Evolutionary conservation across 179 eudicot species (phyloP).

Genomic region (Dionaea muscipula): DNA sequence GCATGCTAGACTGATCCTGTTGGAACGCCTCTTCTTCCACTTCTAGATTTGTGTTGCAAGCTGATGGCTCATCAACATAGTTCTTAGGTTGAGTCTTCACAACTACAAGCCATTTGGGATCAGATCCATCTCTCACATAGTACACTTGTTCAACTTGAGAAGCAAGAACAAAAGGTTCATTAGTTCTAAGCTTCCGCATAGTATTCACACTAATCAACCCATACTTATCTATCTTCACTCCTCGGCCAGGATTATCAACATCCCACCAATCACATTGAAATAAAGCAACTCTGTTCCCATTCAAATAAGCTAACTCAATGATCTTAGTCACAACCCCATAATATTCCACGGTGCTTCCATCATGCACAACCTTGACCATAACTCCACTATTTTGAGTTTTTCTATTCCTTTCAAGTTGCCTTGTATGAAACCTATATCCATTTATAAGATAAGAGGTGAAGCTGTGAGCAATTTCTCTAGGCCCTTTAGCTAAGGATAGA

Average conservation of each 20-base stretch:
- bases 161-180: slow-evolving; percentile 12
- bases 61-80: slow-evolving; percentile 1
- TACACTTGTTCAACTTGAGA: slow-evolving; percentile 14
- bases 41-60: neutral
- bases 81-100: slow-evolving; percentile 13
- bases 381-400: slow-evolving; percentile 14
- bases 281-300: slow-evolving; percentile 4
- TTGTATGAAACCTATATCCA: slow-evolving; percentile 11
- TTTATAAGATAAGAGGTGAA: slow-evolving; percentile 5
- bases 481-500: neutral
- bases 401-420: neutral
- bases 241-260: slow-evolving; percentile 3
- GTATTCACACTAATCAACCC: slow-evolving; percentile 10
- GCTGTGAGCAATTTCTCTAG: neutral
- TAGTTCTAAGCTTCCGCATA: neutral
- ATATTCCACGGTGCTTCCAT: neutral
- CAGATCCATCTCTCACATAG: slow-evolving; percentile 12
- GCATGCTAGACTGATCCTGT: neutral
- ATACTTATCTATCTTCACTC: slow-evolving; percentile 9
- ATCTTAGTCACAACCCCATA: slow-evolving; percentile 10
- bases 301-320: neutral
- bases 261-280: slow-evolving; percentile 19
- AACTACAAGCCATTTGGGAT: slow-evolving; percentile 12
- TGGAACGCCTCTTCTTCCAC: slow-evolving; percentile 7
- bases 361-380: slow-evolving; percentile 2